Conservation (phyloP, 306 rosid genomes). For the Quercus variabilis region DNA sequence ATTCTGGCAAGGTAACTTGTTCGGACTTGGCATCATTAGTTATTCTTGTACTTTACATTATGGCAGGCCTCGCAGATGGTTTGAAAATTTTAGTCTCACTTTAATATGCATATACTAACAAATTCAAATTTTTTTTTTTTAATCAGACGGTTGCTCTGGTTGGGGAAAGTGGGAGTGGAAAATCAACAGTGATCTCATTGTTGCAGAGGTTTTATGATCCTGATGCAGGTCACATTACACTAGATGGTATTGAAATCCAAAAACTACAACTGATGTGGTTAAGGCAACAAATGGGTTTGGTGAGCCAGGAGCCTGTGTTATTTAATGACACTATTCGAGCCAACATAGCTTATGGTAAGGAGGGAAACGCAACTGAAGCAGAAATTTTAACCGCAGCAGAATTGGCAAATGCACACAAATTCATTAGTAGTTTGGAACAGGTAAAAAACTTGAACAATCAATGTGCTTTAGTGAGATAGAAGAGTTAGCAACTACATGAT, state of each 20-base stretch:
- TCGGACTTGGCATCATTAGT: not conserved
- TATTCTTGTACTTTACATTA: not conserved
- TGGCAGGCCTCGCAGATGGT: not conserved
- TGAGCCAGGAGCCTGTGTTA: constrained; percentile 73
- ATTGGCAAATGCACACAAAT: constrained; percentile 70
- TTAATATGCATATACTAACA: not conserved
- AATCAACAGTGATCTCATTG: constrained; percentile 70
- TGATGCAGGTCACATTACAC: constrained; percentile 56
- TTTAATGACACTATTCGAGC: constrained; percentile 71
- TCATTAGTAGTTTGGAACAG: constrained; percentile 63
- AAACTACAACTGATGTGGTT: constrained; percentile 67
- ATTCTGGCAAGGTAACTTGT: constrained; percentile 55
- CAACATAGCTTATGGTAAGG: constrained; percentile 69
- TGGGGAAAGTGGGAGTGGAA: constrained; percentile 89
- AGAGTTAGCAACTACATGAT: not conserved
- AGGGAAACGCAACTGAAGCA: constrained; percentile 46
- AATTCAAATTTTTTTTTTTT: constrained; percentile 15
- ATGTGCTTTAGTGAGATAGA: not conserved
- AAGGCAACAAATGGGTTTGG: constrained; percentile 76
- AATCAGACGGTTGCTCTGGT: constrained; percentile 75
- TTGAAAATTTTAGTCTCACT: not conserved
- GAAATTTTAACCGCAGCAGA: constrained; percentile 68
- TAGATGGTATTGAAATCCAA: constrained; percentile 59
- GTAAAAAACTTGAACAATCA: constrained; percentile 22
- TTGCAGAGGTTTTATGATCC: constrained; percentile 75